phyloP scores from a whole-genome alignment of 345 rosid genomes.

The Acer campestre region DNA sequence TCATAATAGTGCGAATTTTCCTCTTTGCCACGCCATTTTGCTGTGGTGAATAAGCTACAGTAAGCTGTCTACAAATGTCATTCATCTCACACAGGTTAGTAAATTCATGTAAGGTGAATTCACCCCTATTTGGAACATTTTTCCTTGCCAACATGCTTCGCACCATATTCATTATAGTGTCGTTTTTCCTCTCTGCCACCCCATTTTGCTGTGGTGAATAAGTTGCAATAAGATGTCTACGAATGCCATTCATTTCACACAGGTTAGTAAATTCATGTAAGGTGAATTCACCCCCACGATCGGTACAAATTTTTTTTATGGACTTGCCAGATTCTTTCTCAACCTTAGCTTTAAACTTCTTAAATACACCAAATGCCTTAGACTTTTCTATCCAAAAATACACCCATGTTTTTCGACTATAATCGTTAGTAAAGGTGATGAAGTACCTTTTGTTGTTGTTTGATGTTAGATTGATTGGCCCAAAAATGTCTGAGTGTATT shows the following conservation, averaged over 20 bases:
- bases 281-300: no score
- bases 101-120: no score
- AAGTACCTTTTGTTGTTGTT: neutral
- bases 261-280: no score
- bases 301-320: no score
- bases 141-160: neutral
- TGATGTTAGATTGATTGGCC: neutral
- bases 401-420: neutral
- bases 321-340: no score
- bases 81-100: neutral
- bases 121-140: no score
- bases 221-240: neutral
- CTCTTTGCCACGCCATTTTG: neutral
- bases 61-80: neutral
- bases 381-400: neutral
- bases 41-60: neutral
- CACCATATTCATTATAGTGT: neutral
- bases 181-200: neutral
- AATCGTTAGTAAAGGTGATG: conserved; percentile 9
- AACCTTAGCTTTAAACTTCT: neutral
- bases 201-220: neutral
- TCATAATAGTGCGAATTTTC: neutral
- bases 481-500: neutral
- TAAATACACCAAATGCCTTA: neutral
- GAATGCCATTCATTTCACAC: neutral